phyloP scores from a whole-genome alignment of 2,329 filamentous ascomycete genomes.

The Cephalotrichum gorgonifer region DNA sequence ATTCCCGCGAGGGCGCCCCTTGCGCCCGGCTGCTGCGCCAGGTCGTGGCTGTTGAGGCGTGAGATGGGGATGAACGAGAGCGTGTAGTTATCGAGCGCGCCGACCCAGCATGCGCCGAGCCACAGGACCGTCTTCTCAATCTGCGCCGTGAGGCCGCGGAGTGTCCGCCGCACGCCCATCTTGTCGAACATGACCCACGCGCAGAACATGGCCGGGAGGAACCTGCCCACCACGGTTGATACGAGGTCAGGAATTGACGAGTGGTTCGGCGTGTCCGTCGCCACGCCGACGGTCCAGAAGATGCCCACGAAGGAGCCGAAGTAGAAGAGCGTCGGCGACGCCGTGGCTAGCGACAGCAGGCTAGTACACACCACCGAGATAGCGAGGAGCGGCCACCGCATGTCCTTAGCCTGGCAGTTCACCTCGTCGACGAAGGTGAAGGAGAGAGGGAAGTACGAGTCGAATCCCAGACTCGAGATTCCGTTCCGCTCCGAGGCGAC shows the following conservation, averaged over 20 bases:
- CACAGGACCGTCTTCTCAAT: slow-evolving; percentile 84
- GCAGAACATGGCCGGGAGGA: slow-evolving; percentile 78
- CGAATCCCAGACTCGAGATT: slow-evolving; percentile 67
- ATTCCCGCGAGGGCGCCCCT: slow-evolving; percentile 73
- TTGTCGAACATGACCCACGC: slow-evolving; percentile 82
- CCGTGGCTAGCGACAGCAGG: slow-evolving; percentile 71
- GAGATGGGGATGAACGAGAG: slow-evolving; percentile 90
- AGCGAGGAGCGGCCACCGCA: slow-evolving; percentile 73
- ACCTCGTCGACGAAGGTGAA: slow-evolving; percentile 65
- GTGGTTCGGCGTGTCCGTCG: slow-evolving; percentile 72
- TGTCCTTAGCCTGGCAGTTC: slow-evolving; percentile 60
- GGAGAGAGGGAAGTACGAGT: slow-evolving; percentile 81
- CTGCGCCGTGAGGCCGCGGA: slow-evolving; percentile 66
- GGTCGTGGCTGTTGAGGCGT: slow-evolving; percentile 81
- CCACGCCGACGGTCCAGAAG: slow-evolving; percentile 84
- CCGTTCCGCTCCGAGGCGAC: slow-evolving; percentile 56
- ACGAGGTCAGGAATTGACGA: slow-evolving; percentile 59
- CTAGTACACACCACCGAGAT: slow-evolving; percentile 73
- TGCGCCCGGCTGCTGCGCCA: slow-evolving; percentile 81
- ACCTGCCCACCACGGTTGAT: slow-evolving; percentile 68
- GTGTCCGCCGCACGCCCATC: slow-evolving; percentile 63
- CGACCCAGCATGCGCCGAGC: slow-evolving; percentile 85
- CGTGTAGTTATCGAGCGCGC: slow-evolving; percentile 87
- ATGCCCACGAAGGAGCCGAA: slow-evolving; percentile 70
- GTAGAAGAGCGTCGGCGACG: slow-evolving; percentile 72